Conservation (phyloP, 495 filamentous ascomycete species). For the Aspergillus nidulans region DNA sequence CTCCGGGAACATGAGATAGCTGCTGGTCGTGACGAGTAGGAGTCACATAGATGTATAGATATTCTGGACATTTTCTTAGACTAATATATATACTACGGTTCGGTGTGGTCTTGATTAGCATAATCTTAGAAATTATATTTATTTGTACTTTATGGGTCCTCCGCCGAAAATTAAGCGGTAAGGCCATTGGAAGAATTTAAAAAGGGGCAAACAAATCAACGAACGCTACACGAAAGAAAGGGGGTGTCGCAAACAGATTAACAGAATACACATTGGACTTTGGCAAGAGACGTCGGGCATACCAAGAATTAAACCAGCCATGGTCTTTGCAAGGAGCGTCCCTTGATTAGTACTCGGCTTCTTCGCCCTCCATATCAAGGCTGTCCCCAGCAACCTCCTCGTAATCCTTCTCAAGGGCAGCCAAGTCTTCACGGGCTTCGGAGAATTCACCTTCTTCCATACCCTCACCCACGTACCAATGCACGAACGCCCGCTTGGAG, state of each 20-base stretch:
- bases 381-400: constrained; percentile 83
- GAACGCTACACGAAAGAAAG: constrained; percentile 29
- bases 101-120: neutral
- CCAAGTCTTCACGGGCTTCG: constrained; percentile 85
- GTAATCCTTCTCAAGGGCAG: constrained; percentile 87
- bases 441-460: constrained; percentile 96
- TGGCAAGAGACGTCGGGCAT: constrained; percentile 15
- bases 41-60: neutral
- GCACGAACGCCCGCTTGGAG: constrained; percentile 89
- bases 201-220: constrained; percentile 4
- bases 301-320: constrained; percentile 22
- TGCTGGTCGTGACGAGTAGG: constrained; percentile 2
- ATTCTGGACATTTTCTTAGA: neutral
- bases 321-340: constrained; percentile 1
- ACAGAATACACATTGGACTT: constrained; percentile 19
- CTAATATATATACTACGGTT: neutral
- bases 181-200: constrained; percentile 4
- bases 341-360: constrained; percentile 62
- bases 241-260: constrained; percentile 28
- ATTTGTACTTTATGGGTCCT: constrained; percentile 11
- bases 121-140: constrained; percentile 1
- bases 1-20: constrained; percentile 46
- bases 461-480: constrained; percentile 94
- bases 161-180: constrained; percentile 4
- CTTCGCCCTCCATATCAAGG: constrained; percentile 57